Evolutionary conservation across 352 stramenopile genomes (phyloP), one percentile per base, ranked within the genome.

Genomic region (Pythium aquatile): DNA sequence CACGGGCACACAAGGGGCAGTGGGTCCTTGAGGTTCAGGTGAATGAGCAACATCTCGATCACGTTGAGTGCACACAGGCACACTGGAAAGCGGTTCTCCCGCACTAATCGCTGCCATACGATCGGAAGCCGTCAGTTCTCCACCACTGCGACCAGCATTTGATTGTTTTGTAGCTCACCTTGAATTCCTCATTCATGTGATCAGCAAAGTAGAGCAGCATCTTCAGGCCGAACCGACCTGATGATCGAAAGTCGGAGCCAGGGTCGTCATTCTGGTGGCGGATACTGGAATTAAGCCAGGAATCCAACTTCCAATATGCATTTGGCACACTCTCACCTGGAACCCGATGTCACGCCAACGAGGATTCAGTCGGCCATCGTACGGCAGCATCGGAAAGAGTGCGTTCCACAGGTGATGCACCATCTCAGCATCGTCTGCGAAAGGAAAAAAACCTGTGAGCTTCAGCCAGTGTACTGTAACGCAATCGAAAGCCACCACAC

Each of bases 131-230:
- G 20, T 33, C 48, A 49, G 14, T 35, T 26, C 24, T 64, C 13
- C 59, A 46, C 24, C 29, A 44, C 7, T 9, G 4, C 3, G 17
- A 3, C 42, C 28, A 5, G 6, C 20, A 40, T 26, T 24, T n/a
- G 29, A 46, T 24, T 24, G 24, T 39, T 4, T 24, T 17, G 0
- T 35, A 33, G 0, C 33, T 24, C 59, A 85, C 81, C 64, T 90
- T 87, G 60, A 90, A 84, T 48, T 88, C 78, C 51, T 90, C 79
- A 54, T 88, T 86, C 46, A 83, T 65, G 55, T 87, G 76, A 17
- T 90, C 81, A 10, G 79, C 77, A 37, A 87, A 87, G 66, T 85
- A 86, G 13, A 90, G 69, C 39, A 90, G 72, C 79, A 88, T 87
- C 42, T 81, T 75, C 26, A 88, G 64, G 14, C 76, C 81, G 17